Evolutionary conservation across 129 eudicot species (phyloP).

Genomic region (Kitagawia praeruptora): DNA sequence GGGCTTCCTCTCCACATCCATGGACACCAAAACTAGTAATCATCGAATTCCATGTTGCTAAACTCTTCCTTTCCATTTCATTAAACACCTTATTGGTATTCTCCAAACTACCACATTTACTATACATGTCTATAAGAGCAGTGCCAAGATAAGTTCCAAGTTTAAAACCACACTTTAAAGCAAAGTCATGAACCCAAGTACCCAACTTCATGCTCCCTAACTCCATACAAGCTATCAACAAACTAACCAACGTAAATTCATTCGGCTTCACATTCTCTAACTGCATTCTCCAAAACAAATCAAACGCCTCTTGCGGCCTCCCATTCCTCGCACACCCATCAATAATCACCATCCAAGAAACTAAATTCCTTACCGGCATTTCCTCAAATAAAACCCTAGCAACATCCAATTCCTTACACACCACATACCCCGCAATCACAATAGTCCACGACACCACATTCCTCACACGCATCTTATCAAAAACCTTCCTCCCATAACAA

Average conservation of each 20-base stretch:
- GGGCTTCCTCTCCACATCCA: conserved; percentile 35
- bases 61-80: conserved; percentile 22
- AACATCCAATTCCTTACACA: conserved; percentile 17
- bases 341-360: conserved; percentile 30
- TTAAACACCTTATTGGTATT: conserved; percentile 23
- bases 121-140: conserved; percentile 32
- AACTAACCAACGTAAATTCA: conserved; percentile 29
- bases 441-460: conserved; percentile 33
- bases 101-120: conserved; percentile 33
- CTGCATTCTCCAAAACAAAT: conserved; percentile 29
- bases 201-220: conserved; percentile 28
- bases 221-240: conserved; percentile 23
- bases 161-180: conserved; percentile 20
- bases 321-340: conserved; percentile 22
- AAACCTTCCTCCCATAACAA: conserved; percentile 19
- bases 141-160: conserved; percentile 25
- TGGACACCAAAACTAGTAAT: conserved; percentile 35
- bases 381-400: conserved; percentile 21
- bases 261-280: conserved; percentile 26
- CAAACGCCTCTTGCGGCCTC: conserved; percentile 24
- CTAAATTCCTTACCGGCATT: conserved; percentile 29
- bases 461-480: conserved; percentile 25
- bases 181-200: conserved; percentile 22
- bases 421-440: conserved; percentile 24
- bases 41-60: conserved; percentile 37